Evolutionary conservation across 495 filamentous ascomycete species (phyloP), one percentile per base, ranked within the genome.

Genomic region (Penicillium pulvis): DNA sequence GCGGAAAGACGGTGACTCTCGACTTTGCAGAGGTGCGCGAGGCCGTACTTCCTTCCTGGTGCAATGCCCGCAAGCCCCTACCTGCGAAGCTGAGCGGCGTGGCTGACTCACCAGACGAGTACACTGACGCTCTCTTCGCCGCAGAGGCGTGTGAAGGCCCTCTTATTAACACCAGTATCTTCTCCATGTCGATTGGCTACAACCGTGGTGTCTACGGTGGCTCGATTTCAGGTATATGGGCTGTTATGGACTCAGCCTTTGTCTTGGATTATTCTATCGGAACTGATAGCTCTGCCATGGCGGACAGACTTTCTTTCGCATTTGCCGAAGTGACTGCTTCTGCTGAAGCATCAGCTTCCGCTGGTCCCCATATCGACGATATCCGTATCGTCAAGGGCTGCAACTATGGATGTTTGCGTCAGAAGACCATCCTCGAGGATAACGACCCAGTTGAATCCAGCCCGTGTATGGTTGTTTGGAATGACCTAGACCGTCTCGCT

Each of bases 231-330:
- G 56, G 56, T 19, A 23, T 58, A 9, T 58, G 56, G 56, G 26
- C 56, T 53, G 46, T 58, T 28, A 58, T 58, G 56, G 49, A 58
- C 48, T 53, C 56, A 36, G 56, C 56, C 17, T 58, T 58, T 47
- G 49, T 58, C 11, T 28, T 58, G 4, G 56, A 53, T 24, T 58
- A 58, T 49, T 58, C 56, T 6, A 53, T 58, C 36, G 56, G 56
- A 17, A 46, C 48, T 19, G 47, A 58, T 12, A 58, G 20, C 48
- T 58, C 56, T 47, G 56, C 56, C 0, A 51, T 58, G 26, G 41
- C 56, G 24, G 56, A 58, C 49, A 35, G 56, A 24, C 56, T 58
- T 3, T 58, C 56, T 12, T 58, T 58, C 35, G 56, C 49, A 16
- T 58, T 58, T 11, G 56, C 56, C 0, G 56, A 58, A 48, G 56